These are phyloP conservation scores for Hypoxylon sp. DNA, from an alignment of 2,329 filamentous ascomycete genomes.

Conservation along the genomic window DNA sequence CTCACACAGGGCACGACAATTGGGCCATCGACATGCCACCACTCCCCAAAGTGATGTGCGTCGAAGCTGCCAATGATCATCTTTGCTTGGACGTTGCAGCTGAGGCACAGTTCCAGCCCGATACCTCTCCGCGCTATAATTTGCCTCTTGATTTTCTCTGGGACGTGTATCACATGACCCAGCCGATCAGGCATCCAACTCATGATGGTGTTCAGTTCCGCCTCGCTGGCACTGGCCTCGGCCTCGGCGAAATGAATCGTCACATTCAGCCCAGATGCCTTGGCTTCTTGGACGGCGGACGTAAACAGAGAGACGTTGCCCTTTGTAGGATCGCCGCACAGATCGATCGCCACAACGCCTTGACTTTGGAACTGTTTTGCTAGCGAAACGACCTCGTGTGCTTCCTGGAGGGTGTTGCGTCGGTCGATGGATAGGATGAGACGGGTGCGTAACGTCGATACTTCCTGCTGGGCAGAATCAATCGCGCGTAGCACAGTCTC, in stretches of 20 bases:
- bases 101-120: conserved; percentile 82
- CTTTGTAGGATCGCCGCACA: conserved; percentile 81
- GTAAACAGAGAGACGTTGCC: conserved; percentile 74
- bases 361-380: conserved; percentile 67
- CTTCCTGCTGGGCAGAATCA: conserved; percentile 50
- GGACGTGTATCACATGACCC: conserved; percentile 84
- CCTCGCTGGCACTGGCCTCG: conserved; percentile 66
- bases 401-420: conserved; percentile 70
- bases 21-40: conserved; percentile 72
- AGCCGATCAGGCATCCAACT: conserved; percentile 77
- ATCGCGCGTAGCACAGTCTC: conserved; percentile 76
- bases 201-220: conserved; percentile 76
- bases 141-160: conserved; percentile 69
- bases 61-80: conserved; percentile 77
- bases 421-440: conserved; percentile 85
- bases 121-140: conserved; percentile 65
- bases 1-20: conserved; percentile 79
- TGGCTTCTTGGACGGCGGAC: conserved; percentile 71
- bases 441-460: conserved; percentile 68
- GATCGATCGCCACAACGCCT: conserved; percentile 80
- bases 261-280: conserved; percentile 68
- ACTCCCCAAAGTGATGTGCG: conserved; percentile 84
- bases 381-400: conserved; percentile 74
- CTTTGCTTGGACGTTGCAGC: conserved; percentile 83
- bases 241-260: conserved; percentile 87